Base-by-base conservation (phyloP, 805 yeast genomes). In the Saturnispora kantuleensis region DNA sequence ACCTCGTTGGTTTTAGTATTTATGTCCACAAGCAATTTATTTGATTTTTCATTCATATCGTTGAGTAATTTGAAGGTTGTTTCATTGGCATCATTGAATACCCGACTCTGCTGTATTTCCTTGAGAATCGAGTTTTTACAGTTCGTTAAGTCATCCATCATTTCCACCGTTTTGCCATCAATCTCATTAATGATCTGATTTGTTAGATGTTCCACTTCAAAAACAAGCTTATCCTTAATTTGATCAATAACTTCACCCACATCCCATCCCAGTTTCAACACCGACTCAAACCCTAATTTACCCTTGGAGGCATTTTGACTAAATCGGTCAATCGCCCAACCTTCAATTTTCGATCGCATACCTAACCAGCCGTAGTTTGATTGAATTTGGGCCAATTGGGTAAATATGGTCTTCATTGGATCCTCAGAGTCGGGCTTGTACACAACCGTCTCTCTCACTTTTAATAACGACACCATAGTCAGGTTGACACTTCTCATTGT, bases 281-380 rank as follows among this genome's bases (percentile, higher is more conserved):
- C 97, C 2, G 76, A 62, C 50, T 93, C 97, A 53, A 90, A 89
- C 0, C 96, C 98, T 29, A 64, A 53, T 53, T 79, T 82, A 29
- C 98, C 98, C 53, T 76, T 76, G 44, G 64, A 65, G 12, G 97
- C 96, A 62, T 90, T 90, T 59, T 85, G 93, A 38, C 80, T 77
- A 63, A 90, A 93, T 59, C 97, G 70, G 56, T 84, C 85, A 5
- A 86, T 82, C 0, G 89, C 77, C 95, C 96, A 90, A 41, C 87
- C 94, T 62, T 90, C 98, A 49, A 90, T 69, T 61, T 84, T 81
- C 57, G 79, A 84, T 60, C 95, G 83, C 5, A 93, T 63, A 47
- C 76, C 72, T 44, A 70, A 64, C 64, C 87, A 73, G 3, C 82
- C 68, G 8, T 87, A 85, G 61, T 80, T 83, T 0, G 97, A 96